Conservation (phyloP, 2,329 filamentous ascomycete genomes). For the Fusarium heterosporum region DNA sequence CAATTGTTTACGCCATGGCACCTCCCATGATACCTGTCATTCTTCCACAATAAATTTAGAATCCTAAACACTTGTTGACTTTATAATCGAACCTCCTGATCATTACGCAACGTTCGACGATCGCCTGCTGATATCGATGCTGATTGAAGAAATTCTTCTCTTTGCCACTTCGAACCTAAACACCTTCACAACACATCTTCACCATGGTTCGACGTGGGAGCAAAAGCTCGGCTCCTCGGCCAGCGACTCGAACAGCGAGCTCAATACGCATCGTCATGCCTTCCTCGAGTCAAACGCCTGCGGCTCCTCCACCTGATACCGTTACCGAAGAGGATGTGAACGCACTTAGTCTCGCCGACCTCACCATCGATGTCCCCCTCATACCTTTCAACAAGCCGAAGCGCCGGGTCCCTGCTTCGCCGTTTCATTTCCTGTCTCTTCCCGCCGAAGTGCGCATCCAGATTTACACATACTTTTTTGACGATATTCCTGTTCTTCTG, state of each 20-base stretch:
- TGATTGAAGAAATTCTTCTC: conserved; percentile 24
- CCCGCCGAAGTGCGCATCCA: conserved; percentile 77
- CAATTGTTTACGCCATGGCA: conserved; percentile 61
- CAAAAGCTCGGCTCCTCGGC: conserved; percentile 38
- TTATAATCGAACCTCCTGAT: background rate
- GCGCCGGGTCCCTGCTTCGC: conserved; percentile 51
- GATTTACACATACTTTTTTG: conserved; percentile 74
- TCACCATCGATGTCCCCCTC: conserved; percentile 57
- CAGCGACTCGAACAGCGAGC: conserved; percentile 26
- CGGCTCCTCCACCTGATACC: conserved; percentile 51
- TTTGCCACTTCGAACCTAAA: conserved; percentile 20
- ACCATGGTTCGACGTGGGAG: conserved; percentile 43
- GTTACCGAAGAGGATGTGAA: conserved; percentile 58
- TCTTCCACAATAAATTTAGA: conserved; percentile 37
- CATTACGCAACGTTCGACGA: background rate
- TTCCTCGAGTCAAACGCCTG: conserved; percentile 1
- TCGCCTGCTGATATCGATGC: background rate
- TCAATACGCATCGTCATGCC: conserved; percentile 42
- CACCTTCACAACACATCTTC: background rate
- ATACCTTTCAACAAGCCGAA: conserved; percentile 50
- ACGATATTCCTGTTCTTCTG: conserved; percentile 64
- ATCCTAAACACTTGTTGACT: conserved; percentile 1
- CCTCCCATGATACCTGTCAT: conserved; percentile 61
- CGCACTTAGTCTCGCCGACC: conserved; percentile 56
- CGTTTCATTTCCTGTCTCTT: conserved; percentile 74